Base-by-base conservation (phyloP, 495 filamentous ascomycete genomes). In the Aspergillus biplanus region DNA sequence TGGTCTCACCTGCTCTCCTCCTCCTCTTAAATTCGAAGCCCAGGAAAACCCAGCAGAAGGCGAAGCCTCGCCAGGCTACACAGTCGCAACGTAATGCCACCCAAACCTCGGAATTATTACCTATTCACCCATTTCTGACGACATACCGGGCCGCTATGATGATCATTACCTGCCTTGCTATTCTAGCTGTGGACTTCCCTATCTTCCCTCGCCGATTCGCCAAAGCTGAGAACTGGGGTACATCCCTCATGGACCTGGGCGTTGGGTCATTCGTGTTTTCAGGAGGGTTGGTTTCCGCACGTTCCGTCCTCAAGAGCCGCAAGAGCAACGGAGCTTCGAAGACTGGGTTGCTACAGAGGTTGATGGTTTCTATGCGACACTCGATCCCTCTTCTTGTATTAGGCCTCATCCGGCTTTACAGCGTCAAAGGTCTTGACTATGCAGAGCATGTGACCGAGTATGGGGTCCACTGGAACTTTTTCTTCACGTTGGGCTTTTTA, bases 391-490 rank as follows among this genome's bases (percentile, higher is more conserved):
- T 99, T 5, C 80, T 97, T 1, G 80, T 89, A 0, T 80, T 99
- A 15, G 95, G 95, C 18, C 64, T 97, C 46, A 80, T 95, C 56
- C 86, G 95, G 27, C 76, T 98, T 16, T 88, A 89, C 58, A 96
- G 87, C 67, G 93, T 98, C 69, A 99, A 98, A 75, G 91, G 92
- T 9, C 79, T 97, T 27, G 93, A 97, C 70, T 98, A 98, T 71
- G 93, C 93, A 3, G 95, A 98, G 73, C 95, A 99, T 76, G 92
- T 98, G 39, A 94, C 92, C 2, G 95, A 99, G 67, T 99, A 99
- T 68, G 95, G 95, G 34, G 92, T 98, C 11, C 95, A 99, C 73
- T 99, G 95, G 95, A 99, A 99, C 74, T 99, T 99, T 75, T 99
- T 99, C 80, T 98, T 99, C 75, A 99, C 95, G 0, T 79, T 99